These are phyloP conservation scores for Dactylis glomerata DNA, from an alignment of 176 grass and related monocot genomes.

Conservation along the genomic window DNA sequence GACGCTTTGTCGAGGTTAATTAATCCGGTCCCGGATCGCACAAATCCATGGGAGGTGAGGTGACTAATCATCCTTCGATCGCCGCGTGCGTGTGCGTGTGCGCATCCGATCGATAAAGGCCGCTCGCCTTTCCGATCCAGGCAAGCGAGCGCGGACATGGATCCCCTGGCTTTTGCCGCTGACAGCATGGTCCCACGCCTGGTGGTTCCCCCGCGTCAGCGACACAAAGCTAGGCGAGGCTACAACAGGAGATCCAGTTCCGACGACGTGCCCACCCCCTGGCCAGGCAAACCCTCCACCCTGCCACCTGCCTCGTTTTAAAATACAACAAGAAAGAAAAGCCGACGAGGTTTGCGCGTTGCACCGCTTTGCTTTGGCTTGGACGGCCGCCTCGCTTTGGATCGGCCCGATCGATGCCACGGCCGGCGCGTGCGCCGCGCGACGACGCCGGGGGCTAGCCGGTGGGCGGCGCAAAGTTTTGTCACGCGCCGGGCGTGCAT, in stretches of 20 bases:
- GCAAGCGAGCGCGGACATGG: no score
- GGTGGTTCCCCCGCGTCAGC: no score
- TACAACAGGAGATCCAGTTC: no score
- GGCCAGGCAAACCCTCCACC: no score
- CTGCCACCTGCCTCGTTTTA: not conserved
- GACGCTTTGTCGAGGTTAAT: not conserved
- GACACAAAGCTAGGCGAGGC: no score
- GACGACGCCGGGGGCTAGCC: not conserved
- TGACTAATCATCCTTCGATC: not conserved
- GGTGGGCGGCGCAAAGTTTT: not conserved
- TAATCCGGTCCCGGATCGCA: conserved; percentile 32
- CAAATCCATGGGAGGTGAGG: conserved; percentile 8
- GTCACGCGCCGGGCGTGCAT: not conserved
- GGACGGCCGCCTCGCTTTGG: conserved; percentile 6
- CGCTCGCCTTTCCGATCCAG: conserved; percentile 2
- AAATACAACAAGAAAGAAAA: not conserved
- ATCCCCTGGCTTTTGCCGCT: no score
- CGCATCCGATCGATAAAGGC: conserved; percentile 39
- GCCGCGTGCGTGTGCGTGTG: not conserved
- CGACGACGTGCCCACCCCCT: not conserved
- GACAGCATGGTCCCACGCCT: no score
- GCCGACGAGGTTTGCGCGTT: not conserved
- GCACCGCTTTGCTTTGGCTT: not conserved
- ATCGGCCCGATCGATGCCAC: not conserved
- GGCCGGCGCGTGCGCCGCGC: not conserved